phyloP scores from a whole-genome alignment of 306 rosid genomes.

The Mimosa pudica region DNA sequence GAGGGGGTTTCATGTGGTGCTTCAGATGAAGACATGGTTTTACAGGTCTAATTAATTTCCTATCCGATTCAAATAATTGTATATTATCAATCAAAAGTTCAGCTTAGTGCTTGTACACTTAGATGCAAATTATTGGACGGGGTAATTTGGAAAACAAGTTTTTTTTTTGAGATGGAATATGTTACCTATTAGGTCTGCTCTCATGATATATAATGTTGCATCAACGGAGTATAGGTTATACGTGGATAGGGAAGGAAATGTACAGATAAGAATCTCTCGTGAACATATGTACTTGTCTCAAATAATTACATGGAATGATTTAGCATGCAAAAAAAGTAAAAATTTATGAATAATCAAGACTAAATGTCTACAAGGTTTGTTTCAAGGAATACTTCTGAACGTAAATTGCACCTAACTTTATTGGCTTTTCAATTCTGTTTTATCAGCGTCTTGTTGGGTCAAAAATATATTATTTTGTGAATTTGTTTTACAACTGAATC shows the following conservation, averaged over 20 bases:
- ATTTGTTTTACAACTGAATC: constrained; percentile 17
- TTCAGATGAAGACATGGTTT: constrained; percentile 43
- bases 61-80: constrained; percentile 20
- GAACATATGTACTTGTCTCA: constrained; percentile 19
- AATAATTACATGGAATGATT: constrained; percentile 13
- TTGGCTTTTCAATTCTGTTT: constrained; percentile 28
- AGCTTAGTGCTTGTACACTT: constrained; percentile 9
- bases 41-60: constrained; percentile 49
- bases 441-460: not conserved
- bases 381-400: constrained; percentile 11
- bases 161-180: not conserved
- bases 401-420: not conserved
- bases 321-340: not conserved
- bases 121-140: not conserved
- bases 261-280: constrained; percentile 15
- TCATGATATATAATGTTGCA: constrained; percentile 10
- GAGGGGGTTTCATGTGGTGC: constrained; percentile 40
- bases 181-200: not conserved
- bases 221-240: constrained; percentile 3
- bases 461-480: constrained; percentile 23
- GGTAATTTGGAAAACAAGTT: not conserved
- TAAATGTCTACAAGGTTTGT: not conserved
- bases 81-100: not conserved
- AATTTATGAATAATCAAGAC: not conserved
- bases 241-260: constrained; percentile 9